These are phyloP conservation scores for Cercospora canescens DNA, from an alignment of 2,329 filamentous ascomycete genomes.

Conservation along the genomic window DNA sequence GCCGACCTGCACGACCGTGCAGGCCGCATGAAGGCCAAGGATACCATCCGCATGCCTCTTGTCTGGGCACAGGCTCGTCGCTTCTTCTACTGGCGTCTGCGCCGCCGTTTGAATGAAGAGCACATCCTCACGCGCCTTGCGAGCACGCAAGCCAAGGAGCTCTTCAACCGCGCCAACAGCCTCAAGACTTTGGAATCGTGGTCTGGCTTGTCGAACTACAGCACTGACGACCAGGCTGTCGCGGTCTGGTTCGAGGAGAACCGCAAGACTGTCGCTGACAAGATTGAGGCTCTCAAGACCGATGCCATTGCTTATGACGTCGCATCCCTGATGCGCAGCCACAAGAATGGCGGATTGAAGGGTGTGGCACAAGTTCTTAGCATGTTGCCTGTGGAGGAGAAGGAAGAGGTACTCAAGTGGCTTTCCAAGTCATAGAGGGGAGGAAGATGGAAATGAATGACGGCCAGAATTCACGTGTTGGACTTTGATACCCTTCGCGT, in stretches of 20 bases:
- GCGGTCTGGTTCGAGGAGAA: constrained; percentile 97
- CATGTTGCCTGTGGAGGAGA: constrained; percentile 84
- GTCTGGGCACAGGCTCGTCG: constrained; percentile 86
- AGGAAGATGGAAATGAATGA: not conserved
- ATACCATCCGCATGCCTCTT: constrained; percentile 79
- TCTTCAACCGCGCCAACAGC: constrained; percentile 51
- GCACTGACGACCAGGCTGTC: constrained; percentile 76
- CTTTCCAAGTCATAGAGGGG: constrained; percentile 41
- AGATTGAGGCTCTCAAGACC: constrained; percentile 80
- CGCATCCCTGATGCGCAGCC: constrained; percentile 65
- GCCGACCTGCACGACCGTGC: constrained; percentile 96
- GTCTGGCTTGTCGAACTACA: constrained; percentile 76
- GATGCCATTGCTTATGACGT: constrained; percentile 71
- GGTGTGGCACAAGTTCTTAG: constrained; percentile 83
- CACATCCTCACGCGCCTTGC: constrained; percentile 90
- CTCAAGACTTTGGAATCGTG: constrained; percentile 78
- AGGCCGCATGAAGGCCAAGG: constrained; percentile 98
- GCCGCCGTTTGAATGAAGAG: constrained; percentile 94
- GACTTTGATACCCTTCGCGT: not conserved
- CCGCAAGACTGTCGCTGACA: constrained; percentile 75
- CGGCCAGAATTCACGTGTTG: not conserved
- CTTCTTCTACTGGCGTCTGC: constrained; percentile 99
- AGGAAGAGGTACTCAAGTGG: constrained; percentile 73
- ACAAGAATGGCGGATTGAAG: constrained; percentile 72
- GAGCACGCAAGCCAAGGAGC: constrained; percentile 45